Evolutionary conservation across 2,329 filamentous ascomycete genomes (phyloP).

Genomic region (Epichloe uncinata): DNA sequence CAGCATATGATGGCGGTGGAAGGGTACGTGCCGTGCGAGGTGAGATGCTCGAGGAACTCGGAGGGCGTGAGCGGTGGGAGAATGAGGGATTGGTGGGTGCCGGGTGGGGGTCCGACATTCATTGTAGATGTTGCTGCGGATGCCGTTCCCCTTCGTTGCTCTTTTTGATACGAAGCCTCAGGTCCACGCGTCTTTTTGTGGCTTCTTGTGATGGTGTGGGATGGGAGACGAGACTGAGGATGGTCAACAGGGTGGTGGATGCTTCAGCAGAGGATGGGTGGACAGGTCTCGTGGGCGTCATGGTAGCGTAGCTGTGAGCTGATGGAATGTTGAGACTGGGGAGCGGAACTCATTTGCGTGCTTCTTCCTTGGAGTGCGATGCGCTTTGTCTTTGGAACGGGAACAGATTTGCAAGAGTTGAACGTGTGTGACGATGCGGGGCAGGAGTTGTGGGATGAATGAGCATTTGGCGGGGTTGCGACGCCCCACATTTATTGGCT

Average conservation of each 20-base stretch:
- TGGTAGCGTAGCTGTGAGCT: too few species aligned
- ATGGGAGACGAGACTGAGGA: too few species aligned
- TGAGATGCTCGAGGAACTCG: constrained; percentile 51
- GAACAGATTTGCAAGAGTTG: too few species aligned
- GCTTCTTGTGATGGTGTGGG: too few species aligned
- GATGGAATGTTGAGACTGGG: too few species aligned
- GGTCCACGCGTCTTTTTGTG: background rate
- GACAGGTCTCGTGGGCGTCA: background rate
- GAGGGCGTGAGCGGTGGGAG: constrained; percentile 40
- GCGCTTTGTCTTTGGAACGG: too few species aligned
- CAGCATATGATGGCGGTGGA: constrained; percentile 62
- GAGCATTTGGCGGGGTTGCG: background rate
- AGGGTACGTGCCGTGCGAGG: constrained; percentile 40
- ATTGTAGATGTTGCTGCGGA: background rate
- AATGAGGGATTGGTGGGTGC: constrained; percentile 24
- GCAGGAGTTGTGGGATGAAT: too few species aligned
- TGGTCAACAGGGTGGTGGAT: background rate
- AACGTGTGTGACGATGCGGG: too few species aligned
- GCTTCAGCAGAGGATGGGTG: background rate
- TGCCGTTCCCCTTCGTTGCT: background rate
- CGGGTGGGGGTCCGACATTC: background rate
- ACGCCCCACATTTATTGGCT: too few species aligned
- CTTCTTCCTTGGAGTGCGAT: too few species aligned
- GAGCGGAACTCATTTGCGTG: too few species aligned
- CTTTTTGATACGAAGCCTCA: background rate